Evolutionary conservation across 441 rosid genomes (phyloP).

Genomic region (Mallotus repandus): DNA sequence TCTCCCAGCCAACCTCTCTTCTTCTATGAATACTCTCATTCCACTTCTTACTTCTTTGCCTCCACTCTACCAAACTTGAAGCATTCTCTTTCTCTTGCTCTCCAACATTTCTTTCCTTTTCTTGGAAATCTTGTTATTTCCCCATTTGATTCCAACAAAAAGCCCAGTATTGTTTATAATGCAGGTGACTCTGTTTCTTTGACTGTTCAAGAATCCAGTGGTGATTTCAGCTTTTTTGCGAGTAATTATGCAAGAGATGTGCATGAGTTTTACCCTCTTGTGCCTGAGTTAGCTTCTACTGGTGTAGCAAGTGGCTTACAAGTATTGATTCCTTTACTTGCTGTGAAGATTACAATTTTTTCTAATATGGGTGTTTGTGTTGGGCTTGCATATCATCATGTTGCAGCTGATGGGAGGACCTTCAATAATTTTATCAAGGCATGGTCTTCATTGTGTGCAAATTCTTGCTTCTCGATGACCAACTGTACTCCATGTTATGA

Average conservation of each 20-base stretch:
- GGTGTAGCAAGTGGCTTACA: neutral
- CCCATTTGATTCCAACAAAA: constrained; percentile 8
- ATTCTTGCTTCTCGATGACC: neutral
- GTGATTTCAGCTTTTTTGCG: constrained; percentile 23
- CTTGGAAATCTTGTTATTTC: constrained; percentile 31
- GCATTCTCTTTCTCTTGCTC: constrained; percentile 53
- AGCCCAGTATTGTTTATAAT: constrained; percentile 26
- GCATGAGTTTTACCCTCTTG: constrained; percentile 19
- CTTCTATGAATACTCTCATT: constrained; percentile 36
- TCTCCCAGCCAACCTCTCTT: constrained; percentile 38
- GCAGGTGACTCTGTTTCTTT: constrained; percentile 25
- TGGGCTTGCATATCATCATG: constrained; percentile 29
- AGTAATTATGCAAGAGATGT: constrained; percentile 18
- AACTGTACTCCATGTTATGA: constrained; percentile 17
- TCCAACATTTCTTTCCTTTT: constrained; percentile 47
- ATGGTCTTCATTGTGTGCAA: constrained; percentile 34
- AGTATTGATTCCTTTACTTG: constrained; percentile 6
- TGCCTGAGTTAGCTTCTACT: constrained; percentile 23
- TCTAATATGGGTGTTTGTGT: constrained; percentile 34
- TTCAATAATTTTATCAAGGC: constrained; percentile 28
- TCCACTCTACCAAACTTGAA: constrained; percentile 36
- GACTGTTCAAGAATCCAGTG: constrained; percentile 28
- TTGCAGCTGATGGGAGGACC: constrained; percentile 36
- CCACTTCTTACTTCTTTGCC: constrained; percentile 31
- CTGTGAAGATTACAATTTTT: constrained; percentile 25